Percentiles rank a stretch among this genome's conserved stretches.
These are phyloP conservation scores for Gaertneriomyces sp. DNA, from an alignment of 192 early-diverging fungal genomes.

Conservation along the genomic window DNA sequence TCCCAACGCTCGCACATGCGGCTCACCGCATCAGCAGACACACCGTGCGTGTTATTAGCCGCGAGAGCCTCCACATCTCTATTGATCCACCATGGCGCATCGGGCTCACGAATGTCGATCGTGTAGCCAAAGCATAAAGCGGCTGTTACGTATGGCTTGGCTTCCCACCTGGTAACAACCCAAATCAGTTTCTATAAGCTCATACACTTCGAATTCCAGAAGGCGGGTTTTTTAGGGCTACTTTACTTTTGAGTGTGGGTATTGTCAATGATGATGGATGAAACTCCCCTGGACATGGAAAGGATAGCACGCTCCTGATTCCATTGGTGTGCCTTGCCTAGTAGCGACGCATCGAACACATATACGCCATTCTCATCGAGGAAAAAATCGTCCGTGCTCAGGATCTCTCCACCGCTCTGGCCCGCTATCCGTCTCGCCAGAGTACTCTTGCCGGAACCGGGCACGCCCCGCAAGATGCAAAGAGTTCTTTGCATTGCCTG, in stretches of 20 bases:
- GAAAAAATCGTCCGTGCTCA: slow-evolving; percentile 50
- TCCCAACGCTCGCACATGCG: slow-evolving; percentile 47
- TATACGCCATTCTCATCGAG: slow-evolving; percentile 20
- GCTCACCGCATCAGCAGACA: slow-evolving; percentile 34
- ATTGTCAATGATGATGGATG: slow-evolving; percentile 52
- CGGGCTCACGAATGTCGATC: slow-evolving; percentile 38
- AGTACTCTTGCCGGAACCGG: slow-evolving; percentile 49
- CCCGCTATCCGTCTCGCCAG: slow-evolving; percentile 28
- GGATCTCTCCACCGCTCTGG: slow-evolving; percentile 20
- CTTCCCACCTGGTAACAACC: slow-evolving; percentile 32
- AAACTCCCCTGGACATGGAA: slow-evolving; percentile 21
- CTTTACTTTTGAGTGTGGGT: slow-evolving; percentile 29
- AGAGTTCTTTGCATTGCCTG: too few relatives aligned
- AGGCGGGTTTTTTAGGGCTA: too few relatives aligned
- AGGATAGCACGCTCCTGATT: slow-evolving; percentile 36
- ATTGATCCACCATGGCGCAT: slow-evolving; percentile 40
- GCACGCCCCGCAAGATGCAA: slow-evolving; percentile 14
- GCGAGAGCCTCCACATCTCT: slow-evolving; percentile 35
- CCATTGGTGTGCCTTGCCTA: slow-evolving; percentile 38
- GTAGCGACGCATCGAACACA: slow-evolving; percentile 33
- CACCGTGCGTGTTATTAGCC: slow-evolving; percentile 36
- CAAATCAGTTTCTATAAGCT: too few relatives aligned
- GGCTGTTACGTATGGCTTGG: slow-evolving; percentile 40
- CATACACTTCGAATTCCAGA: too few relatives aligned
- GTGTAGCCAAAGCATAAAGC: slow-evolving; percentile 32